Percentiles rank a stretch among this genome's conserved stretches.
Conservation (phyloP, 768 basidiomycete genomes). For the Omphalotus guepiniiformis region DNA sequence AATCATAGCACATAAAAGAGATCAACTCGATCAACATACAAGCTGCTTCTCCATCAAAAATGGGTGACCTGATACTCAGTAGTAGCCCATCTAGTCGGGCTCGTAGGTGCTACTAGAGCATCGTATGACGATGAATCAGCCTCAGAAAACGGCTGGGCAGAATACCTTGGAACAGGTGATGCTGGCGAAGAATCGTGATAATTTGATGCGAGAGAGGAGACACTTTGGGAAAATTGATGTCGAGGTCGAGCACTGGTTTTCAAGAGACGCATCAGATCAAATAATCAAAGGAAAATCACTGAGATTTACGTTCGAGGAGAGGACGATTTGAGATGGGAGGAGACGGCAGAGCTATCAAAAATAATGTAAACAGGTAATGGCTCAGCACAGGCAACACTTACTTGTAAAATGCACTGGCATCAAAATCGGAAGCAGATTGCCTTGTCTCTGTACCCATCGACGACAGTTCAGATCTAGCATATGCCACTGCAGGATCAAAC, state of each 20-base stretch:
- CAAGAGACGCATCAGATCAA: neutral
- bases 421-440: neutral
- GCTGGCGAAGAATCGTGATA: neutral
- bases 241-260: neutral
- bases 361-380: neutral
- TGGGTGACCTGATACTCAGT: neutral
- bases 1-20: too few species aligned
- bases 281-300: neutral
- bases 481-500: conserved; percentile 6
- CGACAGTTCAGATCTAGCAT: neutral
- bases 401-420: conserved; percentile 5
- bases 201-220: neutral
- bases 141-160: neutral
- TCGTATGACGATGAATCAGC: neutral
- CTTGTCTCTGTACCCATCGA: neutral
- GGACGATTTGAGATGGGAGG: neutral
- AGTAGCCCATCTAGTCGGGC: neutral
- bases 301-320: neutral
- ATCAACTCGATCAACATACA: too few species aligned
- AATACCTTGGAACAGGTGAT: neutral
- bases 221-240: neutral
- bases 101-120: neutral
- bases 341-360: conserved; percentile 1
- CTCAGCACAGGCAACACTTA: neutral
- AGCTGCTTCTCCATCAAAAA: too few species aligned